phyloP scores from a whole-genome alignment of 257 asterid genomes.

The Leptodermis oblonga region DNA sequence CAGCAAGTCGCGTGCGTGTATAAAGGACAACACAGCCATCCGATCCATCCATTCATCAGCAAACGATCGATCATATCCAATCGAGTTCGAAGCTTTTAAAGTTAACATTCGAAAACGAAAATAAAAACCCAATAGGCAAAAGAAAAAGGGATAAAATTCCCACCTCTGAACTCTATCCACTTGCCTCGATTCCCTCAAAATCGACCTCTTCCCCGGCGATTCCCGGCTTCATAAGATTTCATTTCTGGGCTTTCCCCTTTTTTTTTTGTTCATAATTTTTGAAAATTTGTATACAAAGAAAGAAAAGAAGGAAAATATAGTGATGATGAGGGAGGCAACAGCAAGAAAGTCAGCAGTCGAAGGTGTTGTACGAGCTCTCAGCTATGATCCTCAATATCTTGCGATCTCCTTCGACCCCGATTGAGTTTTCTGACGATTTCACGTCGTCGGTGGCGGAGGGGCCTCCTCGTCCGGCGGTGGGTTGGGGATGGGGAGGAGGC shows the following conservation, averaged over 20 bases:
- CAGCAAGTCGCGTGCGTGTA: slow-evolving; percentile 2
- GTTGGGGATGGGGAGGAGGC: slow-evolving; percentile 9
- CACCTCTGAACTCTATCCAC: slow-evolving; percentile 35
- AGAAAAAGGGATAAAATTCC: neutral
- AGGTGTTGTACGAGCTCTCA: slow-evolving; percentile 38
- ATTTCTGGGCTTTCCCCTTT: neutral
- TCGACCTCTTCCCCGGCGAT: too few species aligned
- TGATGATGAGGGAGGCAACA: slow-evolving; percentile 31
- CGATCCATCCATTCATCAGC: too few species aligned
- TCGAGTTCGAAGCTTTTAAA: neutral
- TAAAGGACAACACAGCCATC: neutral
- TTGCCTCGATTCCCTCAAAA: slow-evolving; percentile 42
- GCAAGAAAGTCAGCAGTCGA: slow-evolving; percentile 24
- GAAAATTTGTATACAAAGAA: neutral
- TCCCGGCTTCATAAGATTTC: neutral
- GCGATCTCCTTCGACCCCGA: slow-evolving; percentile 27
- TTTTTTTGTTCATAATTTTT: neutral
- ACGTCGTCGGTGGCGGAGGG: slow-evolving; percentile 1
- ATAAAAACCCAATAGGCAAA: neutral
- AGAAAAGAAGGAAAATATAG: neutral
- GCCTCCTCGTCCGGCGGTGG: slow-evolving; percentile 6
- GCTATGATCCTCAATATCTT: slow-evolving; percentile 31
- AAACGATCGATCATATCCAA: neutral
- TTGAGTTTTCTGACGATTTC: slow-evolving; percentile 27
- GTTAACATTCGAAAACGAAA: neutral